phyloP scores from a whole-genome alignment of 306 rosid genomes.

The Rosa persica region DNA sequence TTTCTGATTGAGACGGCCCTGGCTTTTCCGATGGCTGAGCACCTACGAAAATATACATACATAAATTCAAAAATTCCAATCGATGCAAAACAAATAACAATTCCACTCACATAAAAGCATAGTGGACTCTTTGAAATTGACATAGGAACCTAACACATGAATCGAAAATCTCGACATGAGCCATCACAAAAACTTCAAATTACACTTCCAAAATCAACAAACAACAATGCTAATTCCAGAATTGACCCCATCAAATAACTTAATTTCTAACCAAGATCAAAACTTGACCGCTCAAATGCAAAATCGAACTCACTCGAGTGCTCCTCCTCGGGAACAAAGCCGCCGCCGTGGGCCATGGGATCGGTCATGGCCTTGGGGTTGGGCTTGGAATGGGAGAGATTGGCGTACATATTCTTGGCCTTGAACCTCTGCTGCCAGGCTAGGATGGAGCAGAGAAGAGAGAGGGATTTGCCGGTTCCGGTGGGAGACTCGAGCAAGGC shows the following conservation, averaged over 20 bases:
- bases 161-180: neutral
- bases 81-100: neutral
- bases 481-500: constrained; percentile 95
- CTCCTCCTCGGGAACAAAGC: constrained; percentile 63
- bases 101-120: neutral
- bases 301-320: constrained; percentile 40
- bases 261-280: neutral
- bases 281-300: neutral
- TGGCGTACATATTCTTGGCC: constrained; percentile 28
- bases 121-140: neutral
- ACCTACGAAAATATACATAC: constrained; percentile 14
- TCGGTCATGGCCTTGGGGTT: constrained; percentile 57
- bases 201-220: neutral
- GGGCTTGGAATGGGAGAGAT: constrained; percentile 42
- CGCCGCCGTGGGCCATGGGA: constrained; percentile 76
- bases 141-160: neutral
- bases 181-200: neutral
- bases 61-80: neutral
- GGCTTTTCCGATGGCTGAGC: constrained; percentile 38
- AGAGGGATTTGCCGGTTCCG: constrained; percentile 91
- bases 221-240: neutral
- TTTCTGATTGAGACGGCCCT: constrained; percentile 39
- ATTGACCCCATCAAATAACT: neutral
- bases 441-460: constrained; percentile 83
- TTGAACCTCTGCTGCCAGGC: constrained; percentile 81